A percentile compares a stretch with the other conserved stretches of the same genome.
These are phyloP conservation scores for Botryotinia calthae DNA, from an alignment of 2,329 filamentous ascomycete species.

Conservation along the genomic window DNA sequence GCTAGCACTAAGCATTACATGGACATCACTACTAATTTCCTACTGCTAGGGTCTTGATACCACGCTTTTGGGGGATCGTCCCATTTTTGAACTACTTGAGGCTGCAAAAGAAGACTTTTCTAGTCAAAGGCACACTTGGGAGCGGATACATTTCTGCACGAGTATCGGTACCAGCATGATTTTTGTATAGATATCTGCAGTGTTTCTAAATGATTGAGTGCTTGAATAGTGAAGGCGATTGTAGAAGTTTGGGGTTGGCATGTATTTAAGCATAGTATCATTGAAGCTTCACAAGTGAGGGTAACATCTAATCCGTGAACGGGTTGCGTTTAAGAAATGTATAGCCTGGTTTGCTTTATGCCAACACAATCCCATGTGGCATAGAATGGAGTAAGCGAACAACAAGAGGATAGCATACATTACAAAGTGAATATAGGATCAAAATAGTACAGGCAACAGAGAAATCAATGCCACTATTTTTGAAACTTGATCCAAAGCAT, in stretches of 20 bases:
- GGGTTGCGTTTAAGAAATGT: background rate
- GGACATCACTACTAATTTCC: background rate
- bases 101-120: constrained; percentile 59
- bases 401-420: background rate
- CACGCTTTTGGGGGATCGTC: constrained; percentile 46
- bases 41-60: constrained; percentile 54
- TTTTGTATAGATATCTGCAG: background rate
- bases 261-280: too few relatives aligned
- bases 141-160: background rate
- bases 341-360: too few relatives aligned
- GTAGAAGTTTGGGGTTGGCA: background rate
- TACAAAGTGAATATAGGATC: background rate
- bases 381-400: background rate
- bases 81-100: constrained; percentile 51
- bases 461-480: background rate
- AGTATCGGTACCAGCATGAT: background rate
- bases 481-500: background rate
- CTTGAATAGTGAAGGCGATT: background rate
- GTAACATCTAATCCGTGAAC: background rate
- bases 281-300: too few relatives aligned
- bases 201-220: background rate
- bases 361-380: background rate
- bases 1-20: constrained; percentile 37
- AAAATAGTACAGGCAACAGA: background rate
- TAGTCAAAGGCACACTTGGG: background rate